phyloP scores from a whole-genome alignment of 106 monocot species.

The Triglochin maritima region DNA sequence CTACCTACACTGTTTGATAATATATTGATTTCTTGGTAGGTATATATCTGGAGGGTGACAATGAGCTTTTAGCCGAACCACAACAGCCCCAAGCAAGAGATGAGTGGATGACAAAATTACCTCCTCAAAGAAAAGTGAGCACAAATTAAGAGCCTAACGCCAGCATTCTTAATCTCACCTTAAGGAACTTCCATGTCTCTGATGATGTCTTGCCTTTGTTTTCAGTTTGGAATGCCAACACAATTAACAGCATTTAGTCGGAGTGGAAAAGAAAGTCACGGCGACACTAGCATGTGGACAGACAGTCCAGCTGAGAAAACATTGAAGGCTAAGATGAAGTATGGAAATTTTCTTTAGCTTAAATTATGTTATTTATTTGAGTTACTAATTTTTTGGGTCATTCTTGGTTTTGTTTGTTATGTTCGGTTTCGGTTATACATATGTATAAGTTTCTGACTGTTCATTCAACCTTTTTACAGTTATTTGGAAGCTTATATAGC shows the following conservation, averaged over 20 bases:
- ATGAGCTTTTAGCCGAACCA: slow-evolving; percentile 61
- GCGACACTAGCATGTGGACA: slow-evolving; percentile 87
- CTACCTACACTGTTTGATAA: too few species aligned
- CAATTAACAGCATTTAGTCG: slow-evolving; percentile 81
- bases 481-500: slow-evolving; percentile 87
- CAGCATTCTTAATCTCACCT: neutral
- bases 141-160: neutral
- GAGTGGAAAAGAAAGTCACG: slow-evolving; percentile 67
- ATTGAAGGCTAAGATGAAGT: slow-evolving; percentile 74
- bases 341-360: slow-evolving; percentile 1
- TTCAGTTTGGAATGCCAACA: slow-evolving; percentile 62
- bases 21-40: slow-evolving; percentile 21
- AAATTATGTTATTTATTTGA: neutral
- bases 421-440: neutral
- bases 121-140: slow-evolving; percentile 89
- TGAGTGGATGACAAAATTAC: slow-evolving; percentile 96
- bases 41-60: slow-evolving; percentile 89
- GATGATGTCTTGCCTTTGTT: neutral
- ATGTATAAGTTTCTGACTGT: neutral
- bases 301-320: slow-evolving; percentile 79
- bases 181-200: neutral
- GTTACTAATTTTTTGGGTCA: neutral
- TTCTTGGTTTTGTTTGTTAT: neutral
- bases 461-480: slow-evolving; percentile 26
- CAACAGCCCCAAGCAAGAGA: slow-evolving; percentile 59